Evolutionary conservation across 306 rosid genomes (phyloP).

Genomic region (Fagus sylvatica): DNA sequence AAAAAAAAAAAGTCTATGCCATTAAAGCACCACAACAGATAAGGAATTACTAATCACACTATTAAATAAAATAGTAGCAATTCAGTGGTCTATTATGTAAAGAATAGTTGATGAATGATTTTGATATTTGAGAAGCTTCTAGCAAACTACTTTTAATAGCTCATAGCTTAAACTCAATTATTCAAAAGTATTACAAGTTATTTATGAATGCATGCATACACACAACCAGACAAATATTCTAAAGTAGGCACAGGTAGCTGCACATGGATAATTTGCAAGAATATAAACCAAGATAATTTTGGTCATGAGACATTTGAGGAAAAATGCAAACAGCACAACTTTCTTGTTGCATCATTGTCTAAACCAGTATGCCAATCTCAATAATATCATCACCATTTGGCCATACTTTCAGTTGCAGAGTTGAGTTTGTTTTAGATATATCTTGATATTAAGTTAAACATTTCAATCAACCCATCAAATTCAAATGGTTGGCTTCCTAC

Average conservation of each 20-base stretch:
- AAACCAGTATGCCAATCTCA: not conserved
- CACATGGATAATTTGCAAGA: too few relatives aligned
- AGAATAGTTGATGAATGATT: too few relatives aligned
- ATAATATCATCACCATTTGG: not conserved
- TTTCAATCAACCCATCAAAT: slow-evolving; percentile 11
- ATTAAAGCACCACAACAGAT: not conserved
- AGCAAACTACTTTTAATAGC: too few relatives aligned
- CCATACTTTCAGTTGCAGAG: not conserved
- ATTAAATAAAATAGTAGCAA: not conserved
- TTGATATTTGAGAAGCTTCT: too few relatives aligned
- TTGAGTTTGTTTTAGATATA: not conserved
- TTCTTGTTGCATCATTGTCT: not conserved
- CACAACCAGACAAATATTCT: too few relatives aligned
- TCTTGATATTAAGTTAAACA: not conserved
- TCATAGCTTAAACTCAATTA: too few relatives aligned
- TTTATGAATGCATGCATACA: too few relatives aligned
- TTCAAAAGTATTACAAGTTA: too few relatives aligned
- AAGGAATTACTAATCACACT: not conserved
- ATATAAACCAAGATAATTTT: too few relatives aligned
- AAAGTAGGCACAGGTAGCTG: too few relatives aligned
- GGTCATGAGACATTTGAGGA: not conserved
- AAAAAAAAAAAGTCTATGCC: slow-evolving; percentile 13
- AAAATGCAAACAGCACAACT: not conserved
- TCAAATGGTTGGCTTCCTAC: slow-evolving; percentile 42
- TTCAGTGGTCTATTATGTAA: too few relatives aligned